These are phyloP conservation scores for Herpetospermum pedunculosum DNA, from an alignment of 306 rosid species.

Conservation along the genomic window DNA sequence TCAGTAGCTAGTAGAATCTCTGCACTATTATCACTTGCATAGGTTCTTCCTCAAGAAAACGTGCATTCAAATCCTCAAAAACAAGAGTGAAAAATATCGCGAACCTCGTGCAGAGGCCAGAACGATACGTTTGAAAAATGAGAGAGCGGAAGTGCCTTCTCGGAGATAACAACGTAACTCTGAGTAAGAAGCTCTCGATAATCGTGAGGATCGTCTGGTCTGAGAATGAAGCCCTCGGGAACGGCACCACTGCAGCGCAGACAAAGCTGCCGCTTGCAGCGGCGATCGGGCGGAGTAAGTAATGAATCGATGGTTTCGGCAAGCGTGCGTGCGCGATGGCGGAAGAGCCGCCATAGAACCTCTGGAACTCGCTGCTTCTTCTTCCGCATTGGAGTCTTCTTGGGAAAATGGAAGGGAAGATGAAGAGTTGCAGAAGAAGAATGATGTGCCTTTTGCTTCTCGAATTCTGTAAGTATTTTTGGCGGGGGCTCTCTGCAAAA, in stretches of 20 bases:
- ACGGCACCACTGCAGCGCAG: conserved; percentile 27
- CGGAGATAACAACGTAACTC: conserved; percentile 41
- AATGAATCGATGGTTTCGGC: conserved; percentile 29
- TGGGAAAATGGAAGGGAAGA: conserved; percentile 7
- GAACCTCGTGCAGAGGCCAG: conserved; percentile 46
- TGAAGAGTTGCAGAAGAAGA: neutral
- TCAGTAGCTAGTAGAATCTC: neutral
- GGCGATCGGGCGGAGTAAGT: conserved; percentile 36
- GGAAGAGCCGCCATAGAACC: conserved; percentile 54
- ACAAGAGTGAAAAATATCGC: neutral
- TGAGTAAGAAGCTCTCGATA: conserved; percentile 31
- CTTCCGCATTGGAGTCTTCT: conserved; percentile 34
- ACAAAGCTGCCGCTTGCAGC: conserved; percentile 32
- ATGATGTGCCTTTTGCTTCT: no score
- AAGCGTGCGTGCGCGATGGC: conserved; percentile 31
- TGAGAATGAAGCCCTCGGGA: conserved; percentile 28
- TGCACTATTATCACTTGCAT: neutral
- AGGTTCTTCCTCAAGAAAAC: neutral
- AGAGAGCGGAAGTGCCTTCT: conserved; percentile 16
- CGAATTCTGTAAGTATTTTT: no score
- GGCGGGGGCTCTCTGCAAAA: neutral
- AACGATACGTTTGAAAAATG: conserved; percentile 18
- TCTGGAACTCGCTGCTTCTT: conserved; percentile 43
- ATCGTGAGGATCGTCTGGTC: conserved; percentile 42
- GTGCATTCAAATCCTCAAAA: neutral